Conservation (phyloP, 108 stramenopile genomes). For the Nitzschia palea region DNA sequence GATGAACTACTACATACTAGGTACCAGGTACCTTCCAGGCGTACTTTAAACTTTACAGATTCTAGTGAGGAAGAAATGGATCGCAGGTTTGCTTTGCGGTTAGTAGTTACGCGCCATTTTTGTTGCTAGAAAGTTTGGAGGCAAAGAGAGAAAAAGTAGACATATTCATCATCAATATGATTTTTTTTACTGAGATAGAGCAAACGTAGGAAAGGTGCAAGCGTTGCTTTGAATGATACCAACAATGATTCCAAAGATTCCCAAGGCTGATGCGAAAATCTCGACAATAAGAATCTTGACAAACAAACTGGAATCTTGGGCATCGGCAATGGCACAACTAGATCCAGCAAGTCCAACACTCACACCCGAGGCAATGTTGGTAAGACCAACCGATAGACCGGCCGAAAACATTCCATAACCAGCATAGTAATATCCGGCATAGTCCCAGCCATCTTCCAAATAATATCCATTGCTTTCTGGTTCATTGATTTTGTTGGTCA, state of each 20-base stretch:
- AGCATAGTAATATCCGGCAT: slow-evolving; percentile 89
- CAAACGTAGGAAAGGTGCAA: slow-evolving; percentile 87
- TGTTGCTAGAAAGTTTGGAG: background rate
- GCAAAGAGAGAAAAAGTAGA: background rate
- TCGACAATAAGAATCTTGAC: slow-evolving; percentile 99
- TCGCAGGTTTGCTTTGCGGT: too few species aligned
- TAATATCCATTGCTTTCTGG: slow-evolving; percentile 64
- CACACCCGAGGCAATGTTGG: slow-evolving; percentile 97
- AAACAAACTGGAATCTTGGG: slow-evolving; percentile 96
- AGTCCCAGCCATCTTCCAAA: slow-evolving; percentile 82
- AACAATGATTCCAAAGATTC: slow-evolving; percentile 99
- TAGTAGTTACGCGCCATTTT: too few species aligned
- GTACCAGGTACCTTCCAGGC: too few species aligned
- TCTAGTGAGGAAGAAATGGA: too few species aligned
- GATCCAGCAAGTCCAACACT: slow-evolving; percentile 97
- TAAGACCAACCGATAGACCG: slow-evolving; percentile 95
- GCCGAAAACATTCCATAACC: slow-evolving; percentile 98
- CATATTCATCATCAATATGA: background rate
- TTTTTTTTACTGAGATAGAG: slow-evolving; percentile 7
- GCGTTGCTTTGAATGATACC: slow-evolving; percentile 98
- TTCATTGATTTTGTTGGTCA: slow-evolving; percentile 93
- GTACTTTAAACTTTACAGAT: too few species aligned
- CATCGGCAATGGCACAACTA: slow-evolving; percentile 97
- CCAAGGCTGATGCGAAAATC: slow-evolving; percentile 99
- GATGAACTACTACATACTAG: too few species aligned